A percentile compares a stretch with the other conserved stretches of the same genome.
phyloP scores from a whole-genome alignment of 257 asterid genomes.

The Petunia axillaris region DNA sequence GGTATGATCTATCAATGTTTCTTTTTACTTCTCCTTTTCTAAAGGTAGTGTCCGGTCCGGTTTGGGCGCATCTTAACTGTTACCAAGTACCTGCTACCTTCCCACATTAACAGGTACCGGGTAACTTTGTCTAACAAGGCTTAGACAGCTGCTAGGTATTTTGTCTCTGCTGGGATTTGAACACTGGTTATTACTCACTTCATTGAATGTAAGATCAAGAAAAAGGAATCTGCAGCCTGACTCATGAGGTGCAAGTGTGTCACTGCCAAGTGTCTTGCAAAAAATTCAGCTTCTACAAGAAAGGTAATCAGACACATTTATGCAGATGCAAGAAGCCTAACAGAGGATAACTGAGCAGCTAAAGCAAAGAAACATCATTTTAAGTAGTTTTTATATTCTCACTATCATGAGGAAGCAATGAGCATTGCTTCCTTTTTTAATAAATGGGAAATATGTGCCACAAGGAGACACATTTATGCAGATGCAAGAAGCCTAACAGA shows the following conservation, averaged over 20 bases:
- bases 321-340: conserved; percentile 13
- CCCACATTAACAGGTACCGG: not conserved
- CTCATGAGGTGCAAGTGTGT: not conserved
- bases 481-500: conserved; percentile 13
- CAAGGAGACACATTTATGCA: not conserved
- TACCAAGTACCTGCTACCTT: not conserved
- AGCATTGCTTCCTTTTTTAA: not conserved
- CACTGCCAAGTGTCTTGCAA: not conserved
- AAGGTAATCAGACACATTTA: not conserved
- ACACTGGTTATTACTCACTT: not conserved
- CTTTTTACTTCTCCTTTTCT: not conserved
- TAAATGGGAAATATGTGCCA: not conserved
- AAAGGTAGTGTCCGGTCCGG: not conserved
- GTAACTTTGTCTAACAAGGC: not conserved
- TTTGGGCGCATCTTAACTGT: not conserved
- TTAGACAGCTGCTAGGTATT: not conserved
- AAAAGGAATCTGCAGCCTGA: conserved; percentile 9
- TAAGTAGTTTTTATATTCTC: not conserved
- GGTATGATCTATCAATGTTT: not conserved
- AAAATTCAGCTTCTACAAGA: not conserved
- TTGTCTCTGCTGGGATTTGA: not conserved
- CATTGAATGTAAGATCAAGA: not conserved
- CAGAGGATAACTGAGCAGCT: conserved; percentile 6
- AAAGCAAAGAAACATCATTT: not conserved
- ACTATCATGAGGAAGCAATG: not conserved